These are phyloP conservation scores for Fusarium secorum DNA, from an alignment of 2,329 filamentous ascomycete species.

Conservation along the genomic window DNA sequence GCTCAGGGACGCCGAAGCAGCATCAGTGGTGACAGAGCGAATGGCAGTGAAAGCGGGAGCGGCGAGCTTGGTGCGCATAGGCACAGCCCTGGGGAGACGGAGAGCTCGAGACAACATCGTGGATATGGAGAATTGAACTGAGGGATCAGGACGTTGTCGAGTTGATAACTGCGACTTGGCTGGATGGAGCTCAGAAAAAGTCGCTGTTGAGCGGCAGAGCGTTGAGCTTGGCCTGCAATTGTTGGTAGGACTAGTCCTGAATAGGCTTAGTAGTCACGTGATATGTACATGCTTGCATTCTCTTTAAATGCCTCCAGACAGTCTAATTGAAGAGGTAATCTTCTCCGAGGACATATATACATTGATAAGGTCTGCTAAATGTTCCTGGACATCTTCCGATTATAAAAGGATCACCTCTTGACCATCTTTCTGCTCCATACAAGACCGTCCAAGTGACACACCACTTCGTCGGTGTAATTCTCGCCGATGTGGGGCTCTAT, in stretches of 20 bases:
- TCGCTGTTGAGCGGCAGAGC: conserved; percentile 51
- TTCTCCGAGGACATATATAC: not conserved
- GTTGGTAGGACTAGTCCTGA: conserved; percentile 49
- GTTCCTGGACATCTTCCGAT: not conserved
- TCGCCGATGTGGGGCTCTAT: conserved; percentile 26
- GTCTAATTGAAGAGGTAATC: not conserved
- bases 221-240: conserved; percentile 49
- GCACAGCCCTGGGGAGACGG: conserved; percentile 66
- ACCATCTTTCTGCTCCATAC: not conserved
- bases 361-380: fast-evolving
- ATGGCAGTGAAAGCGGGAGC: conserved; percentile 58
- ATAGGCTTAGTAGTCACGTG: conserved; percentile 40
- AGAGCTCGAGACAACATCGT: conserved; percentile 77
- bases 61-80: conserved; percentile 61
- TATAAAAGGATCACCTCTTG: not conserved
- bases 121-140: conserved; percentile 42
- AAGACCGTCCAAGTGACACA: conserved; percentile 15
- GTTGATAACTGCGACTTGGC: conserved; percentile 45
- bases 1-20: conserved; percentile 88
- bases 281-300: not conserved
- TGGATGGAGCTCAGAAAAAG: conserved; percentile 53
- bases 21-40: conserved; percentile 92
- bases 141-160: conserved; percentile 43
- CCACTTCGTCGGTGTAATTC: conserved; percentile 27
- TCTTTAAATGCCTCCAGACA: not conserved